Conservation (phyloP, 306 rosid species). For the Medicago ruthenica region DNA sequence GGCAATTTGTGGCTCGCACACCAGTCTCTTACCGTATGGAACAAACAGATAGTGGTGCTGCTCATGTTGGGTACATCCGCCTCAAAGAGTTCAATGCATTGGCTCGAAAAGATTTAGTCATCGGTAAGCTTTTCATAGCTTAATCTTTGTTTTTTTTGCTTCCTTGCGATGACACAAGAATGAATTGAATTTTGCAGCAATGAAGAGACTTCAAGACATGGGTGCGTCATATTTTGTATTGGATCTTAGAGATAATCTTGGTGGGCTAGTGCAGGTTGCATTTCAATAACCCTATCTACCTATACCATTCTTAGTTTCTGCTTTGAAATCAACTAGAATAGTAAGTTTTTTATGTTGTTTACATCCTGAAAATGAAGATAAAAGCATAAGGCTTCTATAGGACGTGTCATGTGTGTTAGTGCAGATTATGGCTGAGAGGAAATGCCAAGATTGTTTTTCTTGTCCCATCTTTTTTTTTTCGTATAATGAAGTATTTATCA, state of each 20-base stretch:
- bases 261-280: slow-evolving; percentile 95
- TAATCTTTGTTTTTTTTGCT: not conserved
- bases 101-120: slow-evolving; percentile 89
- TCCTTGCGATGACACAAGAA: slow-evolving; percentile 19
- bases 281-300: slow-evolving; percentile 20
- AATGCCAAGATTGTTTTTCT: not conserved
- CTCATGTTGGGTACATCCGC: slow-evolving; percentile 81
- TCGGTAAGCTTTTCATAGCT: slow-evolving; percentile 58
- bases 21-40: slow-evolving; percentile 90
- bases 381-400: not conserved
- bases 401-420: not conserved
- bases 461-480: not conserved
- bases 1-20: slow-evolving; percentile 91
- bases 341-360: slow-evolving; percentile 14
- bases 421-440: slow-evolving; percentile 1
- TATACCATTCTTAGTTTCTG: not conserved
- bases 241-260: slow-evolving; percentile 98
- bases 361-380: slow-evolving; percentile 12
- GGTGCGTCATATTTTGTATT: slow-evolving; percentile 86
- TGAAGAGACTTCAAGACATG: slow-evolving; percentile 88
- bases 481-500: not conserved
- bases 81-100: slow-evolving; percentile 96
- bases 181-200: slow-evolving; percentile 69
- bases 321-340: not conserved
- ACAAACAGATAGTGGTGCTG: slow-evolving; percentile 62